Percentiles rank a stretch among this genome's conserved stretches.
Evolutionary conservation across 257 asterid genomes (phyloP).

Genomic region (Mitragyna speciosa): DNA sequence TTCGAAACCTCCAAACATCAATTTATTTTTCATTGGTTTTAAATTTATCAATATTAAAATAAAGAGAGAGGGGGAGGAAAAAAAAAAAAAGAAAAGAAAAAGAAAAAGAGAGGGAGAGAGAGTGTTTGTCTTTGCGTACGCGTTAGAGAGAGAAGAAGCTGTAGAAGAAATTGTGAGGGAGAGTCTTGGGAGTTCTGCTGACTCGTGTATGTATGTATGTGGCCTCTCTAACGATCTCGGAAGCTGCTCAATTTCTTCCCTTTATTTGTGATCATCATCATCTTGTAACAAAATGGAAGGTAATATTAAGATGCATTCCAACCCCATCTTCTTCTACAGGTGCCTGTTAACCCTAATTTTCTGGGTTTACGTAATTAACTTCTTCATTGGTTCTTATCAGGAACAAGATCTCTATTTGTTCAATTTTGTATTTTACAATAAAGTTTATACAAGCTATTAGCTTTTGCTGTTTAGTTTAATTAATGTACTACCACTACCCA

Average conservation of each 20-base stretch:
- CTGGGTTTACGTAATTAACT: background rate
- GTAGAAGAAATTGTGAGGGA: background rate
- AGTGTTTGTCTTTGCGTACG: background rate
- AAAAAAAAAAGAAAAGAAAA: too few relatives aligned
- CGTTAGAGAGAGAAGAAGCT: background rate
- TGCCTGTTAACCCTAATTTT: conserved; percentile 9
- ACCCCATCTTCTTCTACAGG: background rate
- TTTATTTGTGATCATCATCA: background rate
- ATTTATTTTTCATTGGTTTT: too few relatives aligned
- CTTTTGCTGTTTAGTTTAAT: background rate
- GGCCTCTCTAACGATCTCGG: conserved; percentile 10
- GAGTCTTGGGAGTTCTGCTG: background rate
- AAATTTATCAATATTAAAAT: too few relatives aligned
- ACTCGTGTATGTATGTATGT: conserved; percentile 6
- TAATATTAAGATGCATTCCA: background rate
- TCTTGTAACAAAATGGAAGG: conserved; percentile 11
- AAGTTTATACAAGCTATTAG: background rate
- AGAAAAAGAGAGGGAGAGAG: too few relatives aligned
- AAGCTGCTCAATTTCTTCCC: background rate
- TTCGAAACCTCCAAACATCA: too few relatives aligned
- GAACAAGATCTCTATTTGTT: background rate
- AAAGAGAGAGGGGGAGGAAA: too few relatives aligned
- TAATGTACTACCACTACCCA: background rate
- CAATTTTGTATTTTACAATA: background rate
- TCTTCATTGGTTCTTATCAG: background rate